phyloP scores from a whole-genome alignment of 2,329 filamentous ascomycete species.

The Pseudopyrenochaeta lycopersici region DNA sequence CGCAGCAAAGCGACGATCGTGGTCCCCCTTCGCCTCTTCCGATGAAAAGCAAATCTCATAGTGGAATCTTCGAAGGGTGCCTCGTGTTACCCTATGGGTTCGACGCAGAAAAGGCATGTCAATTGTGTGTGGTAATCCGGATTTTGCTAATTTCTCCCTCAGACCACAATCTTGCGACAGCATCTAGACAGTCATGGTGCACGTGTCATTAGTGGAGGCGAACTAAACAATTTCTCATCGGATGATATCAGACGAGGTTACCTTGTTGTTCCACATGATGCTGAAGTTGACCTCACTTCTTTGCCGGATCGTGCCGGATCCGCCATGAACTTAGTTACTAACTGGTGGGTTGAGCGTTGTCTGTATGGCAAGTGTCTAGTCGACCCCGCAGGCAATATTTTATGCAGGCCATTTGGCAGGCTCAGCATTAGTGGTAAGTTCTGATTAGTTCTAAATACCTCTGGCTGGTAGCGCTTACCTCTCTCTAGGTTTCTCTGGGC shows the following conservation, averaged over 20 bases:
- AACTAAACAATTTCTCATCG: slow-evolving; percentile 33
- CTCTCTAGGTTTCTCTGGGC: slow-evolving; percentile 66
- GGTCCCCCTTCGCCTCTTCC: slow-evolving; percentile 5
- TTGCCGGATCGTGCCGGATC: slow-evolving; percentile 47
- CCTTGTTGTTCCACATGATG: slow-evolving; percentile 58
- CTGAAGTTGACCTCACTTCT: slow-evolving; percentile 43
- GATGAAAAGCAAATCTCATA: slow-evolving; percentile 6
- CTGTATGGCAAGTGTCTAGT: slow-evolving; percentile 78
- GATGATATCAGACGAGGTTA: slow-evolving; percentile 44
- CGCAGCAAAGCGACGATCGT: slow-evolving; percentile 13
- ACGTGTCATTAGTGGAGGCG: slow-evolving; percentile 32
- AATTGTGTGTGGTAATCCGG: slow-evolving; percentile 5
- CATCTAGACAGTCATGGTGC: slow-evolving; percentile 48
- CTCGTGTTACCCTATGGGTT: slow-evolving; percentile 56
- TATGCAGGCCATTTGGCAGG: slow-evolving; percentile 78
- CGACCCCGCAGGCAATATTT: slow-evolving; percentile 72
- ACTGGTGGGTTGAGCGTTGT: slow-evolving; percentile 93
- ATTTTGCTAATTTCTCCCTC: slow-evolving; percentile 27
- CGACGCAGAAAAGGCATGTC: slow-evolving; percentile 50
- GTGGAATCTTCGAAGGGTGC: slow-evolving; percentile 55
- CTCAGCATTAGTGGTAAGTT: slow-evolving; percentile 69
- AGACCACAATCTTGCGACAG: slow-evolving; percentile 46
- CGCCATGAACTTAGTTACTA: slow-evolving; percentile 68
- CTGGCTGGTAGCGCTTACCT: slow-evolving; percentile 25
- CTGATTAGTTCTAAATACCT: slow-evolving; percentile 1